Evolutionary conservation across 768 basidiomycete species (phyloP).

Genomic region (Suillus plorans): DNA sequence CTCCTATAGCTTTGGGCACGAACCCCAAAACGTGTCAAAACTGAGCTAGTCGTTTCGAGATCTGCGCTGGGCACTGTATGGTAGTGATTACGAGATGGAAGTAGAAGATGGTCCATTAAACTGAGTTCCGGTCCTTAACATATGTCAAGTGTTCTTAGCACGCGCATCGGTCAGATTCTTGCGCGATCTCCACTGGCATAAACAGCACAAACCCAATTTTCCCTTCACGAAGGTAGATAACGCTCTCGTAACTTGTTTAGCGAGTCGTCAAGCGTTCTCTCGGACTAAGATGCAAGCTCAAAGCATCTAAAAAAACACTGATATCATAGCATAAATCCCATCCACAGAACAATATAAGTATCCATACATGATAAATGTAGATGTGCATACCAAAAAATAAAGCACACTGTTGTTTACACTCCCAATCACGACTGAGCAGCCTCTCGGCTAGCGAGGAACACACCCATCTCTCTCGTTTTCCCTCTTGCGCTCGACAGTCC

Average conservation of each 20-base stretch:
- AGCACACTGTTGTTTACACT: background rate
- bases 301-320: background rate
- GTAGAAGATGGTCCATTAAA: background rate
- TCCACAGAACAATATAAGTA: background rate
- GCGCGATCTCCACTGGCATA: background rate
- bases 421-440: constrained; percentile 18
- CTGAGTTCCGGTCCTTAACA: background rate
- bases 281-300: background rate
- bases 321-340: background rate
- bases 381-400: constrained; percentile 1
- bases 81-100: background rate
- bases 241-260: background rate
- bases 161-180: background rate
- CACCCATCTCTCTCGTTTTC: constrained; percentile 38
- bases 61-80: background rate
- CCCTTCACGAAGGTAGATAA: background rate
- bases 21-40: background rate
- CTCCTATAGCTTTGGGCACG: background rate
- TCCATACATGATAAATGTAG: background rate
- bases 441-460: constrained; percentile 40
- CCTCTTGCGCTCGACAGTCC: constrained; percentile 36
- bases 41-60: background rate
- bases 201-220: background rate
- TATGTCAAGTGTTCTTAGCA: background rate
- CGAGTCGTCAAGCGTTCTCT: background rate